These are phyloP conservation scores for Baorangia bicolor DNA, from an alignment of 768 basidiomycete species.

Conservation along the genomic window DNA sequence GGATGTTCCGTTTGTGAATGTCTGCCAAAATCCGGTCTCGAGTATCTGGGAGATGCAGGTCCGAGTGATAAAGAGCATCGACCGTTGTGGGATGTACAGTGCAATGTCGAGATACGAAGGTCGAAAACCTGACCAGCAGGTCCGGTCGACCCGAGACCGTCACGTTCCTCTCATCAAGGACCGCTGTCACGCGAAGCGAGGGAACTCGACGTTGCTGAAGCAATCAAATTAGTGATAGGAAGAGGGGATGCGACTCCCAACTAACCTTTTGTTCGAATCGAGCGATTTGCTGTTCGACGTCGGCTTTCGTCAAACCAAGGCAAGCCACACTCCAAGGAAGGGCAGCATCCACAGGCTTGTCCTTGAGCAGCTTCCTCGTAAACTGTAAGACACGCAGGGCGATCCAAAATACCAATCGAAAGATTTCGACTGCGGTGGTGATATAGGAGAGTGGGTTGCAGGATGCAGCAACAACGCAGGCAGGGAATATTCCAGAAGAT, in stretches of 20 bases:
- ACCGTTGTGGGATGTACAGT: constrained; percentile 45
- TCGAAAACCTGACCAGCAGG: constrained; percentile 43
- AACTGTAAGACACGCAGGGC: constrained; percentile 41
- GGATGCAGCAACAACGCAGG: constrained; percentile 51
- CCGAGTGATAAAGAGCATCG: constrained; percentile 55
- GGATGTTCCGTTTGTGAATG: no score
- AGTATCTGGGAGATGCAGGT: constrained; percentile 21
- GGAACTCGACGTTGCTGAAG: constrained; percentile 16
- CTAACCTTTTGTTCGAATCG: constrained; percentile 25
- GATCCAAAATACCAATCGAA: constrained; percentile 53
- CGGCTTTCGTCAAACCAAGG: constrained; percentile 29
- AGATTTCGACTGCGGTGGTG: constrained; percentile 44
- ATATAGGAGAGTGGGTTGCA: constrained; percentile 41
- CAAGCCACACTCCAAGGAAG: constrained; percentile 50
- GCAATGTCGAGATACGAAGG: constrained; percentile 35
- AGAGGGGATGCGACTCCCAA: neutral
- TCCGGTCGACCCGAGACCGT: constrained; percentile 62
- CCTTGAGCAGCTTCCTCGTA: constrained; percentile 25
- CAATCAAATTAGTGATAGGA: neutral
- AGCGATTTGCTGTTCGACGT: constrained; percentile 26
- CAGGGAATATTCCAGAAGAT: constrained; percentile 57
- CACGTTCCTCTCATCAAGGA: constrained; percentile 45
- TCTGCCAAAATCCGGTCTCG: constrained; percentile 47
- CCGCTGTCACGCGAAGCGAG: constrained; percentile 48
- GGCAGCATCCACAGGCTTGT: constrained; percentile 19